A percentile compares a stretch with the other conserved stretches of the same genome.
These are phyloP conservation scores for Pichia rugopelliculosa DNA, from an alignment of 805 yeast genomes.

Conservation along the genomic window DNA sequence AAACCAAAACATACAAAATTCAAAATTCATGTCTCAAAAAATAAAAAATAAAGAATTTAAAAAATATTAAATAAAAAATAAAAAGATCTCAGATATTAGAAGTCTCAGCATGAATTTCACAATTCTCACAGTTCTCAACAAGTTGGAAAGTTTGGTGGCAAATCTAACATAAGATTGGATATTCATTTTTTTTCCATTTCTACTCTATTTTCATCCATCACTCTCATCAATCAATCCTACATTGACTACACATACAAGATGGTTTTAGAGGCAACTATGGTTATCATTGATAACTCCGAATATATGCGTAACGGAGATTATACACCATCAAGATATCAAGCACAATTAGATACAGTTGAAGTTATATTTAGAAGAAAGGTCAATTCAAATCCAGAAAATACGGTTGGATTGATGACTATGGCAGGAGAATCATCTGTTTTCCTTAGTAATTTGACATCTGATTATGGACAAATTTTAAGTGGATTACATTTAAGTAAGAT, in stretches of 20 bases:
- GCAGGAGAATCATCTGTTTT: conserved; percentile 85
- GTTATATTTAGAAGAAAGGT: conserved; percentile 79
- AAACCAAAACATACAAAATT: not conserved
- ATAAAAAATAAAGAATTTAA: too few species aligned
- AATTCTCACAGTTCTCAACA: too few species aligned
- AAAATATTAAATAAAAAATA: too few species aligned
- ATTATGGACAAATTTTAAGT: conserved; percentile 75
- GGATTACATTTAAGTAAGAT: conserved; percentile 79
- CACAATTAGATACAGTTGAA: conserved; percentile 87
- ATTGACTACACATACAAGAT: conserved; percentile 30
- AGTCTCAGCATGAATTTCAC: too few species aligned
- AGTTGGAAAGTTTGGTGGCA: too few species aligned
- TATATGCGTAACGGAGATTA: conserved; percentile 95
- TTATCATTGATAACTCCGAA: conserved; percentile 93
- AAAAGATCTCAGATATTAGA: too few species aligned
- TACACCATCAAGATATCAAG: conserved; percentile 79
- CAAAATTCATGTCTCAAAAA: too few species aligned
- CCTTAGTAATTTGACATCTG: conserved; percentile 79
- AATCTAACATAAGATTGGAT: too few species aligned
- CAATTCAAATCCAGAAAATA: conserved; percentile 85
- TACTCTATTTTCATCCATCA: too few species aligned
- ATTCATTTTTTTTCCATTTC: too few species aligned
- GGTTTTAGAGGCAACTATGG: conserved; percentile 96
- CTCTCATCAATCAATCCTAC: too few species aligned
- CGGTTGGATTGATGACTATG: conserved; percentile 85